These are phyloP conservation scores for Amanita subjunquillea DNA, from an alignment of 768 basidiomycete genomes.

Conservation along the genomic window DNA sequence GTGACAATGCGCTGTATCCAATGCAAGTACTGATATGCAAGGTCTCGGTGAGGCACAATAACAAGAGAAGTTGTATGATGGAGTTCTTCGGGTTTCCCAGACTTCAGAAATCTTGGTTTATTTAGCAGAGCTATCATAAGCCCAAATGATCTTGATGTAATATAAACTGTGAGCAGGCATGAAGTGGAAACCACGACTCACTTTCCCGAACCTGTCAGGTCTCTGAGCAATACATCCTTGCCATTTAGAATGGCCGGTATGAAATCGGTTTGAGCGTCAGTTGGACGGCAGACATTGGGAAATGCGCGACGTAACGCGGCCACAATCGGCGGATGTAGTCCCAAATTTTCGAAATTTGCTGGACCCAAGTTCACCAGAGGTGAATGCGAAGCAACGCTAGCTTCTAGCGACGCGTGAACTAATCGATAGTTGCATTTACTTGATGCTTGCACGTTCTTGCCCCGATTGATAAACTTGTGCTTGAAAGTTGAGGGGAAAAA, in stretches of 20 bases:
- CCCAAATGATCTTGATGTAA: conserved; percentile 53
- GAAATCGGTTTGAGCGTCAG: conserved; percentile 45
- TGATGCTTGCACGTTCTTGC: background rate
- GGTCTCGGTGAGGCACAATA: conserved; percentile 64
- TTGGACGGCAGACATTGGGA: conserved; percentile 48
- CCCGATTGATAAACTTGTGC: background rate
- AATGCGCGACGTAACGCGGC: conserved; percentile 47
- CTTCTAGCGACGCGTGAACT: background rate
- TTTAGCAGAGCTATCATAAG: conserved; percentile 55
- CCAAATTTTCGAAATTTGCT: conserved; percentile 39
- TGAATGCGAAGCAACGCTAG: background rate
- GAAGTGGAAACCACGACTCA: conserved; percentile 21
- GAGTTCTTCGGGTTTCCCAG: conserved; percentile 11
- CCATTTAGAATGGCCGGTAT: conserved; percentile 49
- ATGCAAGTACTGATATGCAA: conserved; percentile 54
- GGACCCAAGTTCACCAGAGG: background rate
- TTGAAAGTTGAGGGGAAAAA: background rate
- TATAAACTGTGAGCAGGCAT: background rate
- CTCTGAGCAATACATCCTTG: conserved; percentile 56
- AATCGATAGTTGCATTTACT: background rate
- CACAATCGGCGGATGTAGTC: conserved; percentile 38
- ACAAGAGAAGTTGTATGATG: conserved; percentile 42
- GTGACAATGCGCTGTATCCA: conserved; percentile 51
- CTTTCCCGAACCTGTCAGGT: conserved; percentile 76
- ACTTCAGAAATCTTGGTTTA: conserved; percentile 27